Base-by-base conservation (phyloP, 768 basidiomycete genomes). In the Amanita rubescens region DNA sequence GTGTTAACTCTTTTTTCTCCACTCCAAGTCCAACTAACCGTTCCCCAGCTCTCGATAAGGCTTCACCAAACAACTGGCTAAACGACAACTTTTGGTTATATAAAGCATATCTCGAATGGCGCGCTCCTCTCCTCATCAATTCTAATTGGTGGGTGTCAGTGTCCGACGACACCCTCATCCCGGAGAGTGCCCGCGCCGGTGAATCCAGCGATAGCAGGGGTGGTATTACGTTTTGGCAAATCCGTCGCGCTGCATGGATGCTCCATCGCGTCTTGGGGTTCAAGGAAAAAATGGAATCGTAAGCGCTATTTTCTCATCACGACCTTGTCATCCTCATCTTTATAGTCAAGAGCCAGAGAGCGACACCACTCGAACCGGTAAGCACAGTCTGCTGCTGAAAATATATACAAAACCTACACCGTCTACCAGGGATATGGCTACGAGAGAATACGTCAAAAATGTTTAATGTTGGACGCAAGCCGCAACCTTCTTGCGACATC, bases 81-180 rank as follows among this genome's bases (percentile, higher is more conserved):
- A 81, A 94, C 58, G 94, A 97, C 65, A 92, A 89, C 53, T 85
- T 95, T 59, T 97, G 94, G 95, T 70, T 82, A 54, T 82, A 86
- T 60, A 86, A 87, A 60, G 83, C 90, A 1, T 98, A 98, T 66
- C 82, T 88, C 46, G 86, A 90, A 68, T 91, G 85, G 84, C 79
- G 94, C 30, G 80, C 81, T 0, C 93, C 94, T 0, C 71, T 98
- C 10, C 74, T 89, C 52, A 70, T 98, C 59, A 87, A 97, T 66
- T 94, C 93, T 3, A 97, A 96, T 63, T 97, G 94, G 94, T 97
- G 94, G 94, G 73, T 96, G 20, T 75, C 90, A 2, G 88, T 94
- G 64, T 72, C 76, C 39, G 84, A 94, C 56, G 93, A 96, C 67
- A 63, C 75, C 2, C 71, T 62, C 17, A 75, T 89, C 39, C 92